These are phyloP conservation scores for Fusarium palustre DNA, from an alignment of 2,329 filamentous ascomycete genomes.

Conservation along the genomic window DNA sequence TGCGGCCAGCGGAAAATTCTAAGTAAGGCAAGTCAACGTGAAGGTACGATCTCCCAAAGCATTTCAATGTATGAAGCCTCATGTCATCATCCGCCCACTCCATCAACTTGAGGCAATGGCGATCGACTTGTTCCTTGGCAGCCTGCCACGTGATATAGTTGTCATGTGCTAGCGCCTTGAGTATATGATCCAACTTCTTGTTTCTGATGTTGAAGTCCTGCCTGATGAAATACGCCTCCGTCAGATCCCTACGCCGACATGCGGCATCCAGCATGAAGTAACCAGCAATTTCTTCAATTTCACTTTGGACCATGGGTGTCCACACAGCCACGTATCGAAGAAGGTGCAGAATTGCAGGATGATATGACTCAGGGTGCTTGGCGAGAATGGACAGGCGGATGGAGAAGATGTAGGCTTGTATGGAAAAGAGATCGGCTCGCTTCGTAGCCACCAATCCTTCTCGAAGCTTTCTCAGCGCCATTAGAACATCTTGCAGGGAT, in stretches of 20 bases:
- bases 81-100: conserved; percentile 83
- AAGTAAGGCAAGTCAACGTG: conserved; percentile 75
- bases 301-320: conserved; percentile 75
- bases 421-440: conserved; percentile 82
- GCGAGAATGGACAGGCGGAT: conserved; percentile 85
- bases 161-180: conserved; percentile 79
- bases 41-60: conserved; percentile 85
- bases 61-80: conserved; percentile 83
- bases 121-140: conserved; percentile 78
- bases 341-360: conserved; percentile 85
- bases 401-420: conserved; percentile 92
- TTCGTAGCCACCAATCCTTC: conserved; percentile 87
- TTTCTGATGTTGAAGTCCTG: conserved; percentile 72
- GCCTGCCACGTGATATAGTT: conserved; percentile 86
- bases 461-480: conserved; percentile 89
- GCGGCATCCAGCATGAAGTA: conserved; percentile 90
- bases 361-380: conserved; percentile 87
- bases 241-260: conserved; percentile 81
- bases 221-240: conserved; percentile 77
- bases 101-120: conserved; percentile 82
- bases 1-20: conserved; percentile 73
- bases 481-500: conserved; percentile 79
- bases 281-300: conserved; percentile 81
- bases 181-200: conserved; percentile 73
- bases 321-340: conserved; percentile 76